A percentile compares a stretch with the other conserved stretches of the same genome.
Conservation (phyloP, 1,139 yeast genomes). For the Blastobotrys capitulatus region DNA sequence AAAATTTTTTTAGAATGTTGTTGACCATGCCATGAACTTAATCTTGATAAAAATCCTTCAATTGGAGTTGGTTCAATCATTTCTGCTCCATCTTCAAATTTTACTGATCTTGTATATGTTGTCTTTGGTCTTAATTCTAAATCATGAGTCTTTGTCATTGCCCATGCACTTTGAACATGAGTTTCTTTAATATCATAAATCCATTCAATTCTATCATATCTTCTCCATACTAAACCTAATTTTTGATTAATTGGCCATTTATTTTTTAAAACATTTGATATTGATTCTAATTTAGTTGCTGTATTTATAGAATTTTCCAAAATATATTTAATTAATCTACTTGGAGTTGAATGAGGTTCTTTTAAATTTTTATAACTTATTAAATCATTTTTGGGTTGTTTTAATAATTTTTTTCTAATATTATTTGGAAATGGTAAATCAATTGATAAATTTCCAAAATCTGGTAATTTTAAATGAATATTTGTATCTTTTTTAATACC, state of each 20-base stretch:
- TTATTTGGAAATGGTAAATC: slow-evolving; percentile 31
- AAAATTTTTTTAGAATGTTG: slow-evolving; percentile 38
- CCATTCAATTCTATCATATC: slow-evolving; percentile 79
- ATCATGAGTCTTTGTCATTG: slow-evolving; percentile 41
- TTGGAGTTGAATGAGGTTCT: slow-evolving; percentile 18
- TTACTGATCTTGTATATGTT: slow-evolving; percentile 40
- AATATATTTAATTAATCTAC: slow-evolving; percentile 23
- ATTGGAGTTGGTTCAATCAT: slow-evolving; percentile 56
- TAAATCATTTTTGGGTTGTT: background rate
- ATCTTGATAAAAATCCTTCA: slow-evolving; percentile 68
- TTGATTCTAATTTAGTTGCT: slow-evolving; percentile 24
- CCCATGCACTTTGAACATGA: slow-evolving; percentile 43
- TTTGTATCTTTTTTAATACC: slow-evolving; percentile 30
- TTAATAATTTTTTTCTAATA: slow-evolving; percentile 1
- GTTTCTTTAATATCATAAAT: slow-evolving; percentile 47
- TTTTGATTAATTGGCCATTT: slow-evolving; percentile 27
- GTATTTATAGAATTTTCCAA: slow-evolving; percentile 29
- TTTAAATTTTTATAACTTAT: slow-evolving; percentile 13
- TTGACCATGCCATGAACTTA: slow-evolving; percentile 50
- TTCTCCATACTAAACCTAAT: slow-evolving; percentile 56
- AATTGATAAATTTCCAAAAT: slow-evolving; percentile 39
- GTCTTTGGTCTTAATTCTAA: slow-evolving; percentile 54
- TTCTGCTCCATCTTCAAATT: slow-evolving; percentile 17
- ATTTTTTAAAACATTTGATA: slow-evolving; percentile 12
- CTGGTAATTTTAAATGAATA: slow-evolving; percentile 48